Evolutionary conservation across 164 flowering plant genomes (phyloP).

Genomic region (Chimonanthus salicifolius): DNA sequence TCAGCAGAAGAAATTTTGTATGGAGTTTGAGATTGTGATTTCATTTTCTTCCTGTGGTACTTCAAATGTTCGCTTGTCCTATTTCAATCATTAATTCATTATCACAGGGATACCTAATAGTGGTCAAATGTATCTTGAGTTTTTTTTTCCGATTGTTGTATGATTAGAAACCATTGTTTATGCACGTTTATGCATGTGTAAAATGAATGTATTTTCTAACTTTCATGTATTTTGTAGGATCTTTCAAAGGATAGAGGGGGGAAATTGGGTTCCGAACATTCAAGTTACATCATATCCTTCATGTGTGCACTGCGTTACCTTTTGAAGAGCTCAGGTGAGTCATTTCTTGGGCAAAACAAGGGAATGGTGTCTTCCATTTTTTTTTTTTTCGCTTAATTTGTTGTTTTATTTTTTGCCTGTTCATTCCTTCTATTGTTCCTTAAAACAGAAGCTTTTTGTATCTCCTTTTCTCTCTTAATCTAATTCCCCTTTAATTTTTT

Average conservation of each 20-base stretch:
- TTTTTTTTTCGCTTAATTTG: not conserved
- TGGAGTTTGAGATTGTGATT: too few relatives aligned
- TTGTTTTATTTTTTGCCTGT: not conserved
- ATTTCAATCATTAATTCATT: too few relatives aligned
- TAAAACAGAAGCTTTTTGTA: too few relatives aligned
- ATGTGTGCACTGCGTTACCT: conserved; percentile 55
- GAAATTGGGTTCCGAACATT: conserved; percentile 22
- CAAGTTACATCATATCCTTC: conserved; percentile 35
- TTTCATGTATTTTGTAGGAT: conserved; percentile 27
- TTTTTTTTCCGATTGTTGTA: too few relatives aligned
- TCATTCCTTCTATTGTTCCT: too few relatives aligned
- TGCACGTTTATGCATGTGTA: not conserved
- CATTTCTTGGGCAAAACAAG: not conserved
- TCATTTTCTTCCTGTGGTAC: too few relatives aligned
- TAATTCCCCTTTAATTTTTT: too few relatives aligned
- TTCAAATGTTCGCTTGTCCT: too few relatives aligned
- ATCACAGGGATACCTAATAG: too few relatives aligned
- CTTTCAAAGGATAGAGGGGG: conserved; percentile 20
- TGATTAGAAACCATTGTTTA: not conserved
- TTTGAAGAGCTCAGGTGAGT: conserved; percentile 62
- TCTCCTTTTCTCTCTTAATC: too few relatives aligned
- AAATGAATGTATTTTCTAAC: not conserved
- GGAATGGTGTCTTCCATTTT: not conserved
- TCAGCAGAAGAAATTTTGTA: too few relatives aligned
- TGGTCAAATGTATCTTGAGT: too few relatives aligned